A percentile compares a stretch with the other conserved stretches of the same genome.
These are phyloP conservation scores for Ceratocystis cubensis DNA, from an alignment of 2,329 filamentous ascomycete genomes.

Conservation along the genomic window DNA sequence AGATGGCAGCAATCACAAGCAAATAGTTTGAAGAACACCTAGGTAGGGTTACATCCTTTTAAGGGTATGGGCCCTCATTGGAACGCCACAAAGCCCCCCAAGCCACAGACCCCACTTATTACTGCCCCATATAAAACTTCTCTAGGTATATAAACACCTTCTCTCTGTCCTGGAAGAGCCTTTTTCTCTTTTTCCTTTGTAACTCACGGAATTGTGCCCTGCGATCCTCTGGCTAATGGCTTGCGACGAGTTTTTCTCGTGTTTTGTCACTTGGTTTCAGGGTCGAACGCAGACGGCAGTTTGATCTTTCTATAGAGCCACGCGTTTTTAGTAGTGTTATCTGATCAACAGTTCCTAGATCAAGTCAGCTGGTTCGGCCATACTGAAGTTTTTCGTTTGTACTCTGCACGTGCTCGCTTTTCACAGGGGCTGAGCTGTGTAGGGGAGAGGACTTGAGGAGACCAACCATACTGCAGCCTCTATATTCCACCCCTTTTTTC, in stretches of 20 bases:
- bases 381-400: conserved; percentile 1
- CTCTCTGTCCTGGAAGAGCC: no score
- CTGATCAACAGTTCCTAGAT: conserved; percentile 94
- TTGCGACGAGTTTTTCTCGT: not conserved
- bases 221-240: conserved; percentile 51
- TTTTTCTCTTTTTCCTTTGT: conserved; percentile 30
- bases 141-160: no score
- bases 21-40: no score
- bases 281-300: conserved; percentile 67
- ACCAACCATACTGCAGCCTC: conserved; percentile 40
- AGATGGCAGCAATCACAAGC: not conserved
- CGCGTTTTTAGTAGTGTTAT: conserved; percentile 60
- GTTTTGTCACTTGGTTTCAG: conserved; percentile 11
- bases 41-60: no score
- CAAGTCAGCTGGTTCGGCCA: conserved; percentile 5
- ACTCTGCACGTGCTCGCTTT: conserved; percentile 5
- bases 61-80: no score
- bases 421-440: not conserved
- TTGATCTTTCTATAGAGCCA: conserved; percentile 76
- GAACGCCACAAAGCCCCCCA: no score
- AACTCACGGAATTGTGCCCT: conserved; percentile 73
- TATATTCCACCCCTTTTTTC: conserved; percentile 86
- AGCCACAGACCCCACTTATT: no score
- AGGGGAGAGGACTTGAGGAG: conserved; percentile 7
- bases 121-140: no score